A percentile compares a stretch with the other conserved stretches of the same genome.
These are phyloP conservation scores for Plantago rigida DNA, from an alignment of 305 asterid species.

Conservation along the genomic window DNA sequence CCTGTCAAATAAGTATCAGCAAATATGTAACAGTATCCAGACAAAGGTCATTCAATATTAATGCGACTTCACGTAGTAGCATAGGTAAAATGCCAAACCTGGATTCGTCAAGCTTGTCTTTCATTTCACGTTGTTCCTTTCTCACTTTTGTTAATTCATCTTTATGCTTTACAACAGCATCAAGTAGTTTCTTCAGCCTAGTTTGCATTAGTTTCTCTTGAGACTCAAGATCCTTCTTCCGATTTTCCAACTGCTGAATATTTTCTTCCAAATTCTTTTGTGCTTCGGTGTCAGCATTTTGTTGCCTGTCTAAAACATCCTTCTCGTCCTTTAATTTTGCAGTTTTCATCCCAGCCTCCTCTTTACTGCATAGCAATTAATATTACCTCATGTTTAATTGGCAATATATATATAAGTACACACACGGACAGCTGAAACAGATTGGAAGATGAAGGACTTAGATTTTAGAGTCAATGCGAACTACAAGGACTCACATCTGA, in stretches of 20 bases:
- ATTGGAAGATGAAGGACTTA: conserved; percentile 4
- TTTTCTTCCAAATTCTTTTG: conserved; percentile 90
- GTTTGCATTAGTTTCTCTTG: conserved; percentile 87
- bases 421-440: conserved; percentile 8
- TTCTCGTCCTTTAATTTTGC: conserved; percentile 88
- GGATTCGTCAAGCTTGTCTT: conserved; percentile 65
- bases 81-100: conserved; percentile 42
- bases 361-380: conserved; percentile 60
- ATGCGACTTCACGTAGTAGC: conserved; percentile 23
- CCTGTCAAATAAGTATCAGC: conserved; percentile 35
- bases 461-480: conserved; percentile 15
- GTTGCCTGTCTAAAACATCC: conserved; percentile 94
- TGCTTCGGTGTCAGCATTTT: conserved; percentile 83
- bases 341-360: conserved; percentile 97
- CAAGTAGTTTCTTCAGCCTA: conserved; percentile 65
- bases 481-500: conserved; percentile 55
- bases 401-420: conserved; percentile 4
- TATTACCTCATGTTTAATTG: conserved; percentile 11
- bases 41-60: not conserved
- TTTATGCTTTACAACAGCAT: conserved; percentile 66
- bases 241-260: conserved; percentile 75
- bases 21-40: conserved; percentile 8
- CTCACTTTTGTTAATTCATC: conserved; percentile 58
- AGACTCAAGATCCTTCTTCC: conserved; percentile 78
- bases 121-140: conserved; percentile 81